Base-by-base conservation (phyloP, 441 rosid species). In the Euphorbia schlechtendalii region DNA sequence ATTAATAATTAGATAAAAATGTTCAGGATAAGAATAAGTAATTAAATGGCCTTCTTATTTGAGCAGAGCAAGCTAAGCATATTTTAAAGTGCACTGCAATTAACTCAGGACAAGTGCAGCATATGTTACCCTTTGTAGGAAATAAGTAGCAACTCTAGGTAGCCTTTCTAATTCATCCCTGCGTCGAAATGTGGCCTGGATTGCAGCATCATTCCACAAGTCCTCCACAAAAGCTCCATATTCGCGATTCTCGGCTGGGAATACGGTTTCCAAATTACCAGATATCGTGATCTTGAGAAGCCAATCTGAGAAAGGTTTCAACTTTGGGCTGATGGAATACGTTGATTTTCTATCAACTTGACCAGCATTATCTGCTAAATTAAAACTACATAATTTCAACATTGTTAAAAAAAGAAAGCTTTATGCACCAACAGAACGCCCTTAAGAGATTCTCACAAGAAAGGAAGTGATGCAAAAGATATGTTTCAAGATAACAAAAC, bases 271-370 rank as follows among this genome's bases (percentile, higher is more conserved):
- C 24, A 94, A 78, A 59, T 87, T 87, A 53, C 93, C 97, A 25
- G 90, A 78, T 46, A 79, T 84, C 81, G 89, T 90, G 17, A 72
- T 70, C 71, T 85, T 78, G 63, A 90, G 77, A 61, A 94, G 92
- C 99, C 88, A 78, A 74, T 94, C 97, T 13, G 90, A 84, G 77
- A 87, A 90, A 13, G 65, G 72, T 77, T 86, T 84, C 54, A 94
- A 85, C 74, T 78, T 74, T 25, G 82, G 86, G 68, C 83, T 79
- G 72, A 94, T 76, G 15, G 93, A 67, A 74, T 90, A 90, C 64
- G 77, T 69, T 10, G 80, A 78, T 60, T 73, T 62, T n/a, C 59
- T 68, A 51, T 61, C 64, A 58, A 66, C 55, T 64, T 71, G 57
- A 49, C 56, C 84, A 59, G 71, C 59, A 72, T 56, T 40, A 67